A percentile compares a stretch with the other conserved stretches of the same genome.
These are phyloP conservation scores for Elongisporangium senticosum DNA, from an alignment of 352 stramenopile genomes.

Conservation along the genomic window DNA sequence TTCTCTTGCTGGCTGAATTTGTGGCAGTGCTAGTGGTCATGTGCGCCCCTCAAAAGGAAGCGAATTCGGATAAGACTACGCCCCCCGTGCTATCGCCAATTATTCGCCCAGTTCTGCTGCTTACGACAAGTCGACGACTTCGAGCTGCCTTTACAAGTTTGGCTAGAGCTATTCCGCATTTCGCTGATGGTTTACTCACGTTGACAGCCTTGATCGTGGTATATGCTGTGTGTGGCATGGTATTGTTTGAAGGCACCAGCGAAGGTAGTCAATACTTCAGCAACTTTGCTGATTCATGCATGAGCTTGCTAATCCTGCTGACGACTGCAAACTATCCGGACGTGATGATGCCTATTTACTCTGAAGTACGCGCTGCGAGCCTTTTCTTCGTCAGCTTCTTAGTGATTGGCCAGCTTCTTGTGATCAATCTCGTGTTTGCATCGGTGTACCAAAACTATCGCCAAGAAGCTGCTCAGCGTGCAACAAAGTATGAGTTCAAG, in stretches of 20 bases:
- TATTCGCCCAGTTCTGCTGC: conserved; percentile 36
- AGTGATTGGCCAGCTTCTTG: conserved; percentile 59
- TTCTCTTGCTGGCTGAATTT: conserved; percentile 34
- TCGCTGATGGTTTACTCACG: conserved; percentile 40
- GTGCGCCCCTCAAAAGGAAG: conserved; percentile 12
- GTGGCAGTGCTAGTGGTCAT: conserved; percentile 32
- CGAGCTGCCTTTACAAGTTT: conserved; percentile 43
- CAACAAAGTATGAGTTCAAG: conserved; percentile 18
- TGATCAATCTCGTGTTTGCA: conserved; percentile 79
- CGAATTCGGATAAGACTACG: background rate
- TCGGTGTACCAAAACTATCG: conserved; percentile 71
- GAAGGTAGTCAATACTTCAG: conserved; percentile 47
- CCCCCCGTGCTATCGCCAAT: conserved; percentile 33
- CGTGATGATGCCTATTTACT: conserved; percentile 74
- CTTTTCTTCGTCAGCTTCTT: conserved; percentile 74
- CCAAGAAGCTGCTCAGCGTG: conserved; percentile 29
- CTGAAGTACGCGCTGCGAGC: conserved; percentile 24
- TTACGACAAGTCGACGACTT: conserved; percentile 49
- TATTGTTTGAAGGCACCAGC: conserved; percentile 56
- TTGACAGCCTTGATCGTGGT: conserved; percentile 43
- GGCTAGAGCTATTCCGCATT: conserved; percentile 28
- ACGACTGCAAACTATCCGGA: conserved; percentile 84
- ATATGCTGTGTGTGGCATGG: conserved; percentile 53
- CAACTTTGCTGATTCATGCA: conserved; percentile 38
- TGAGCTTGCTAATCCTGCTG: conserved; percentile 62